Conservation (phyloP, 352 stramenopile species). For the Pilasporangium apinafurcum region DNA sequence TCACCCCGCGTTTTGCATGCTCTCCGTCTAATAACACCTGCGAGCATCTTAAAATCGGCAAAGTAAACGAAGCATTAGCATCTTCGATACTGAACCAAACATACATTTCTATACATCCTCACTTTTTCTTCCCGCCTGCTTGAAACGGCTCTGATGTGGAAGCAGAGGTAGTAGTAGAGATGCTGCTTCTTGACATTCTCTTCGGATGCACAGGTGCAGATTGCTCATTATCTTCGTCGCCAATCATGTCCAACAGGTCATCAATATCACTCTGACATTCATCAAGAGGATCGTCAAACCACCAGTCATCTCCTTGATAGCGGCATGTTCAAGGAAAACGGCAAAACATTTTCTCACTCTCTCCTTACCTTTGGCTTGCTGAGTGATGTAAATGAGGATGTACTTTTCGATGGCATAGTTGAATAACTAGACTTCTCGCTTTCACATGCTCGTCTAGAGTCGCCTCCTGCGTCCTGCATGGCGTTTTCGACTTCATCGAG, state of each 20-base stretch:
- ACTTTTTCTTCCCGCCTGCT: constrained; percentile 57
- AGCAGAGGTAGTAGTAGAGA: background rate
- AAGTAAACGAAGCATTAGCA: too few species aligned
- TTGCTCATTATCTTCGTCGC: constrained; percentile 26
- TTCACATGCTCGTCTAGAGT: background rate
- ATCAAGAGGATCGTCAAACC: background rate
- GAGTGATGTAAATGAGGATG: background rate
- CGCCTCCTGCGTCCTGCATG: constrained; percentile 29
- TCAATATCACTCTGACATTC: constrained; percentile 51
- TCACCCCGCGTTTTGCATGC: constrained; percentile 45
- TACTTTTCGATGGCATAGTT: background rate
- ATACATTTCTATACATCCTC: too few species aligned
- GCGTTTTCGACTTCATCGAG: constrained; percentile 65
- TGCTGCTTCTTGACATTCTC: constrained; percentile 1
- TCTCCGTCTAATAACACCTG: constrained; percentile 48
- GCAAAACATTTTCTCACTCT: too few species aligned
- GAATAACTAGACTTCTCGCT: constrained; percentile 4
- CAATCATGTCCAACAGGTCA: constrained; percentile 64
- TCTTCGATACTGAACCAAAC: too few species aligned
- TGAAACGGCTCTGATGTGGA: constrained; percentile 22
- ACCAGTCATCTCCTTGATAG: too few species aligned
- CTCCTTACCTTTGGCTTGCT: constrained; percentile 4
- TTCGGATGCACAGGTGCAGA: constrained; percentile 22
- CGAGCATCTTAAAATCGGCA: constrained; percentile 28
- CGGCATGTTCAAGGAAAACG: too few species aligned